Base-by-base conservation (phyloP, 768 basidiomycete species). In the Tephrocybe rancida region DNA sequence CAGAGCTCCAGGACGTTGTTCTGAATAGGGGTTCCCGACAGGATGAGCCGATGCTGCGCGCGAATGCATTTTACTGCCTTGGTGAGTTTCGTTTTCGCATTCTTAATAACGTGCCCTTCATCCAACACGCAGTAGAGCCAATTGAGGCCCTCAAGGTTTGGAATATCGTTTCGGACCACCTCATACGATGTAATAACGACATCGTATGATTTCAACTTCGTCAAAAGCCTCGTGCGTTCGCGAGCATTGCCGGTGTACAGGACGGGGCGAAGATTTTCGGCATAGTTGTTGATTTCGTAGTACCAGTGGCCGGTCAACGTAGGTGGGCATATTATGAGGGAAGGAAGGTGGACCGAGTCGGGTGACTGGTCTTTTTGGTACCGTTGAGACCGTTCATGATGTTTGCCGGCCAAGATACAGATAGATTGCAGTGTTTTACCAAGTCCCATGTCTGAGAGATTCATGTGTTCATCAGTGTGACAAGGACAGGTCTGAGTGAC, bases 221-320 rank as follows among this genome's bases (percentile, higher is more conserved):
- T 61, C 14, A 92, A 74, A 14, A 95, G 76, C 51, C 78, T 80
- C 24, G 80, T 75, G 22, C 97, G 86, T 63, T 98, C 94, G 52
- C 86, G 80, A 24, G 92, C 82, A 52, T 88, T 88, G 21, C 97
- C 97, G 7, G 88, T 88, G 70, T 98, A 99, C 56, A 95, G 75
- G 44, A 97, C 77, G 0, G 95, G 92, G 25, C 80, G 81, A 46
- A 98, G 78, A 61, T 87, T 90, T 43, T 90, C 88, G 2, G 87
- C 80, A 61, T 98, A 99, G 65, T 97, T 98, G 44, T 87, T 77
- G 55, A 98, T 89, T 73, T 99, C 97, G 70, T 98, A 96, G 68
- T 93, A 95, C 97, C 97, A 99, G 67, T 99, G 97, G 9, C 97
- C 96, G 2, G 94, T 97, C 47, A 99, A 83, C 1, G 97, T 99